Evolutionary conservation across 208 protist genomes (phyloP).

Genomic region (Acanthamoeba healyi): DNA sequence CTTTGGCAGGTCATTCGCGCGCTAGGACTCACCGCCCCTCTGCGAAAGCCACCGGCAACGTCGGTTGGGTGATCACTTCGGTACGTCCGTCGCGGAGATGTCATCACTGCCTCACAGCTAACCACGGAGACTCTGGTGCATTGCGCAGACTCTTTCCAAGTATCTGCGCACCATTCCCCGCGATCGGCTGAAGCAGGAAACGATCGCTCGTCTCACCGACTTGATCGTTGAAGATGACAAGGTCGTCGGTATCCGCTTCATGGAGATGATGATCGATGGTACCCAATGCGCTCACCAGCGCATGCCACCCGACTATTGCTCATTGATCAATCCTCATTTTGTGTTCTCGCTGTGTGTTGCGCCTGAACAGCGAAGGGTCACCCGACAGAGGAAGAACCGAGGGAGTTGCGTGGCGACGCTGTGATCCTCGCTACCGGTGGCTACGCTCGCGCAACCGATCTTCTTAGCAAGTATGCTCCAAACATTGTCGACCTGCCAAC

Average conservation of each 20-base stretch:
- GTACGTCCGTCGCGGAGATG: neutral
- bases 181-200: neutral
- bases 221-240: slow-evolving; percentile 33
- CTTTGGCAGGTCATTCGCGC: slow-evolving; percentile 30
- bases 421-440: slow-evolving; percentile 63
- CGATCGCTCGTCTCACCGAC: neutral
- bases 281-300: neutral
- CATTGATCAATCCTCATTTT: neutral
- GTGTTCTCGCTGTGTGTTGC: neutral
- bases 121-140: neutral
- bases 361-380: neutral
- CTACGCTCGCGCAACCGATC: slow-evolving; percentile 88
- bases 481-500: slow-evolving; percentile 91
- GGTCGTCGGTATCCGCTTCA: slow-evolving; percentile 33
- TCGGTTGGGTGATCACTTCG: slow-evolving; percentile 54
- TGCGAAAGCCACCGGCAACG: neutral
- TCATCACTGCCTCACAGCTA: neutral
- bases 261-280: neutral
- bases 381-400: neutral
- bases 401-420: neutral
- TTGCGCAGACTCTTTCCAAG: slow-evolving; percentile 5
- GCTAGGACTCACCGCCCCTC: slow-evolving; percentile 41
- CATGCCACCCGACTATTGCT: neutral
- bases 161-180: neutral
- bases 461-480: slow-evolving; percentile 92